phyloP scores from a whole-genome alignment of 495 filamentous ascomycete species.

The Hypoxylon cercidicola region DNA sequence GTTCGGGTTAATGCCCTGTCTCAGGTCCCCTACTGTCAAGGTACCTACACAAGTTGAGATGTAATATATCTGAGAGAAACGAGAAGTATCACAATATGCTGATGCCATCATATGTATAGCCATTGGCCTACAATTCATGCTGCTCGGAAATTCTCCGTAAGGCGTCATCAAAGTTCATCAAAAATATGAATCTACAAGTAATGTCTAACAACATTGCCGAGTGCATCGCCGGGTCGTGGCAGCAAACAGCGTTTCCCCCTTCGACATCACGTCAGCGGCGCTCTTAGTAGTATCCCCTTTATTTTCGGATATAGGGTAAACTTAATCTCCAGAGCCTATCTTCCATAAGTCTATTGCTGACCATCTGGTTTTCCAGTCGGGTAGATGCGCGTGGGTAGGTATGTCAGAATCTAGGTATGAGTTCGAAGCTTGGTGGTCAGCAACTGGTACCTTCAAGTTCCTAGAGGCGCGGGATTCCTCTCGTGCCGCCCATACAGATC shows the following conservation, averaged over 20 bases:
- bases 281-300: constrained; percentile 6
- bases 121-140: constrained; percentile 18
- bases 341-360: constrained; percentile 27
- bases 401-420: constrained; percentile 12
- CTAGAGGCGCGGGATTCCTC: constrained; percentile 36
- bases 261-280: constrained; percentile 32
- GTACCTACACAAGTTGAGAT: constrained; percentile 2
- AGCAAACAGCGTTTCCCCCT: constrained; percentile 5
- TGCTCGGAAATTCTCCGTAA: constrained; percentile 4
- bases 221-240: not conserved
- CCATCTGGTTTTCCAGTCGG: constrained; percentile 23
- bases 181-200: constrained; percentile 1
- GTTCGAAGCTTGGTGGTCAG: constrained; percentile 23
- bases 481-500: constrained; percentile 18
- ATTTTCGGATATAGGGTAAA: constrained; percentile 19
- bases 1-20: too few species aligned
- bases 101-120: not conserved
- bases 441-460: not conserved
- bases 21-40: too few species aligned
- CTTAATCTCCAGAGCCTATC: constrained; percentile 30
- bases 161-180: constrained; percentile 2
- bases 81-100: constrained; percentile 9
- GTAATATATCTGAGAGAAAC: constrained; percentile 6
- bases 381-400: constrained; percentile 30
- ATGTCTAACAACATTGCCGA: constrained; percentile 8